Evolutionary conservation across 164 flowering plant species (phyloP).

Genomic region (Sedum album): DNA sequence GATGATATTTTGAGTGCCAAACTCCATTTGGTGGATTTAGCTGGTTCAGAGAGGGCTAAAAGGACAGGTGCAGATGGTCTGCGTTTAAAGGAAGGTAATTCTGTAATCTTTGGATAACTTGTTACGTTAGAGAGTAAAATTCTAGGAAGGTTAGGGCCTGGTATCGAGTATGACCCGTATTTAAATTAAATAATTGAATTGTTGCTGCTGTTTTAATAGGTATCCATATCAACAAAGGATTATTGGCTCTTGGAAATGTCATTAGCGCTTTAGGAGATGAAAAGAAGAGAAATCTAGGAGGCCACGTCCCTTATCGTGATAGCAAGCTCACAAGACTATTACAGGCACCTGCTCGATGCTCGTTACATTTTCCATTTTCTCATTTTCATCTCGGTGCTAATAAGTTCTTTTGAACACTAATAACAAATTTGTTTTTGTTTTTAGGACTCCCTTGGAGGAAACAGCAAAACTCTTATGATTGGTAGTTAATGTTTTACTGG

Average conservation of each 20-base stretch:
- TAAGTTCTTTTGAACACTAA: background rate
- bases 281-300: constrained; percentile 91
- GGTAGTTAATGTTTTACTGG: constrained; percentile 29
- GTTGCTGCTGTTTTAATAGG: too few relatives aligned
- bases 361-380: background rate
- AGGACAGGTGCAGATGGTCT: constrained; percentile 93
- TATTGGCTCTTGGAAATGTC: constrained; percentile 94
- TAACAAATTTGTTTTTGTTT: constrained; percentile 6
- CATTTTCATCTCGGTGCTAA: background rate
- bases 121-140: too few relatives aligned
- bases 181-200: too few relatives aligned
- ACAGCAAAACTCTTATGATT: constrained; percentile 95
- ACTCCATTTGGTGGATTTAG: constrained; percentile 94
- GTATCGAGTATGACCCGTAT: too few relatives aligned
- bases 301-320: constrained; percentile 95
- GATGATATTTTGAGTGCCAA: constrained; percentile 83
- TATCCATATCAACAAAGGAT: constrained; percentile 86
- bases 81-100: constrained; percentile 87
- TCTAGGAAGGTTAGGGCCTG: too few relatives aligned
- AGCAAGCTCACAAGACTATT: constrained; percentile 94
- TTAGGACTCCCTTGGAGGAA: constrained; percentile 98
- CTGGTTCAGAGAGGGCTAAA: constrained; percentile 96
- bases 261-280: constrained; percentile 99
- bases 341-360: constrained; percentile 41
- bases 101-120: background rate